phyloP scores from a whole-genome alignment of 345 rosid genomes.

The Euphorbia pulcherrima region DNA sequence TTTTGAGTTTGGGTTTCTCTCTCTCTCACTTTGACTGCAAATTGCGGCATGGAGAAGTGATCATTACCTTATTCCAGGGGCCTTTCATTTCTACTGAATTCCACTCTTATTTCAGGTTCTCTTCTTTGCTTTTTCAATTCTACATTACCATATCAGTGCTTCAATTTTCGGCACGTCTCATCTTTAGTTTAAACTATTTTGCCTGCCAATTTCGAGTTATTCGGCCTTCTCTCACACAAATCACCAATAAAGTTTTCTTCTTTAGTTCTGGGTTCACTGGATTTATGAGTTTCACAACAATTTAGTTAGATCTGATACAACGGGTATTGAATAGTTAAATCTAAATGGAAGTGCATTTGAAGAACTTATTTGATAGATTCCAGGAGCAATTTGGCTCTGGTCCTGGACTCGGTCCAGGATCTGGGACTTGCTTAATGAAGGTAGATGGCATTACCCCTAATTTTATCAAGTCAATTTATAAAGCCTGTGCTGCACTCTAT shows the following conservation, averaged over 20 bases:
- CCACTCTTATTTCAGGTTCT: background rate
- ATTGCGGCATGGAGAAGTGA: background rate
- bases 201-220: background rate
- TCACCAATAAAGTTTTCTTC: background rate
- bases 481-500: conserved; percentile 59
- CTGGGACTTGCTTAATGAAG: conserved; percentile 54
- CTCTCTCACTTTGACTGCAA: background rate
- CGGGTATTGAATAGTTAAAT: background rate
- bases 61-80: background rate
- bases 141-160: background rate
- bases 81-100: background rate
- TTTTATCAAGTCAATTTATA: conserved; percentile 43
- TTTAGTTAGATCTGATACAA: conserved; percentile 18
- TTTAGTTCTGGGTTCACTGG: conserved; percentile 6
- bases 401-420: conserved; percentile 75
- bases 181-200: background rate
- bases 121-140: background rate
- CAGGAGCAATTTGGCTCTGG: conserved; percentile 72
- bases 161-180: conserved; percentile 4
- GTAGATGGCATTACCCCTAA: conserved; percentile 53
- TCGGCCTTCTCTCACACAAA: background rate
- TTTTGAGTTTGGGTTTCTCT: background rate
- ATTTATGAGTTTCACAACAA: background rate
- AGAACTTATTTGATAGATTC: conserved; percentile 56
- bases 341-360: conserved; percentile 63